Base-by-base conservation (phyloP, 2,329 filamentous ascomycete genomes). In the Calonectria ilicicola region DNA sequence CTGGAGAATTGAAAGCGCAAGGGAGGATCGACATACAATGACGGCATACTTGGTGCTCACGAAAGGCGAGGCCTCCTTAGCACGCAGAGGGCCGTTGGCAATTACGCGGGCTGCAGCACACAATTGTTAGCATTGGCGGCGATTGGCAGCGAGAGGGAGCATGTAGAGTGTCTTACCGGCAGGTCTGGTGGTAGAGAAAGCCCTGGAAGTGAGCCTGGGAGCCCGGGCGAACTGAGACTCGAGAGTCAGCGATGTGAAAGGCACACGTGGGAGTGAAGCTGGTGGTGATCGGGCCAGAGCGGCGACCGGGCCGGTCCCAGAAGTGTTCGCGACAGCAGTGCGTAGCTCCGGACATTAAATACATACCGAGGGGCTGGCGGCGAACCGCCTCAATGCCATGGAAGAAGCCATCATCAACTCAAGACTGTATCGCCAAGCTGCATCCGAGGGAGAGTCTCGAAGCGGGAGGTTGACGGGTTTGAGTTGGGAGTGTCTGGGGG, bases 41-140 rank as follows among this genome's bases (percentile, higher is more conserved):
- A 99, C 94, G 64, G 95, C 94, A 86, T 99, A 98, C 87, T 98
- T 97, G 85, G 90, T 93, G 85, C 93, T 94, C 81, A 98, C 91
- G 83, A 95, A 94, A 60, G 94, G 93, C 75, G 94, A 94, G 38
- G 96, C 96, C 89, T 98, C 96, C 89, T 97, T 98, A 70, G 96
- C 97, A 85, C 95, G 93, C 77, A 98, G 90, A 78, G 95, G 94
- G 79, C 92, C 91, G 86, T 93, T 96, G 80, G 94, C 92, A 84
- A 98, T 94, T 84, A 98, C 94, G 84, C 93, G 93, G 82, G 95
- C 94, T 95, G 74, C 62, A 26, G 8, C 21, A 56, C 47, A 58
- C 53, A 68, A 27, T 29, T n/a, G 64, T 79, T 71, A 76, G 77
- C 73, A 73, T 66, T 63, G 23, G 29, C 60, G 21, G 49, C 71